Evolutionary conservation across 208 protist genomes (phyloP).

Genomic region (Trypanosoma melophagium): DNA sequence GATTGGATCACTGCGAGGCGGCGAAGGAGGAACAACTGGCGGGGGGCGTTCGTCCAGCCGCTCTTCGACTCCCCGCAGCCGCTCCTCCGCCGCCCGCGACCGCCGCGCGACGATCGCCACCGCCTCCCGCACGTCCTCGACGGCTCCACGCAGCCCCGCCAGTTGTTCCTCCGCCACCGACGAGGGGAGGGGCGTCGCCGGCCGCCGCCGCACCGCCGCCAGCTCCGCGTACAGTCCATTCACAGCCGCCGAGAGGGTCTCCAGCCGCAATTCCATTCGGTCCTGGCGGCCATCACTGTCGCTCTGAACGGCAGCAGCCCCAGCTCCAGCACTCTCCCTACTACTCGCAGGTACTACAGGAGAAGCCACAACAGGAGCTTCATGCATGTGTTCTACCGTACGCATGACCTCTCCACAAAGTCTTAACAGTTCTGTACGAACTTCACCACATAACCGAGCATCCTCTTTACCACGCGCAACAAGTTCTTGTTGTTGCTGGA

Average conservation of each 20-base stretch:
- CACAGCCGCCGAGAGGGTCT: slow-evolving; percentile 17
- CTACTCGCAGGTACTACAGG: no score
- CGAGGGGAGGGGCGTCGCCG: not conserved
- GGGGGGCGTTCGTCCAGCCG: slow-evolving; percentile 12
- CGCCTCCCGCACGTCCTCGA: slow-evolving; percentile 21
- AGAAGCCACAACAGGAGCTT: not conserved
- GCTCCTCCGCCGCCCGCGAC: slow-evolving; percentile 13
- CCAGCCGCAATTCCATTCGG: slow-evolving; percentile 5
- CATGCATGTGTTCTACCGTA: slow-evolving; percentile 10
- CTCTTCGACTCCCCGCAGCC: slow-evolving; percentile 15
- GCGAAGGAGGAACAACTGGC: no score
- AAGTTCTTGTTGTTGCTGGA: slow-evolving; percentile 19
- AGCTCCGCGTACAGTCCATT: slow-evolving; percentile 14
- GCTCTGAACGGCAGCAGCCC: no score
- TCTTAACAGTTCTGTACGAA: slow-evolving; percentile 22
- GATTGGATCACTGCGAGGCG: no score
- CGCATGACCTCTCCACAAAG: slow-evolving; percentile 22
- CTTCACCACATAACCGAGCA: slow-evolving; percentile 15
- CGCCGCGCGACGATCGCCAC: slow-evolving; percentile 22
- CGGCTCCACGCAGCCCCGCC: slow-evolving; percentile 7
- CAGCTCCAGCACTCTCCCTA: no score
- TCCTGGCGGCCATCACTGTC: not conserved
- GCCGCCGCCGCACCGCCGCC: not conserved
- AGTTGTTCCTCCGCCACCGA: not conserved
- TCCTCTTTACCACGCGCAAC: slow-evolving; percentile 16